Evolutionary conservation across 2,329 filamentous ascomycete species (phyloP).

Genomic region (Penicillium sp.): DNA sequence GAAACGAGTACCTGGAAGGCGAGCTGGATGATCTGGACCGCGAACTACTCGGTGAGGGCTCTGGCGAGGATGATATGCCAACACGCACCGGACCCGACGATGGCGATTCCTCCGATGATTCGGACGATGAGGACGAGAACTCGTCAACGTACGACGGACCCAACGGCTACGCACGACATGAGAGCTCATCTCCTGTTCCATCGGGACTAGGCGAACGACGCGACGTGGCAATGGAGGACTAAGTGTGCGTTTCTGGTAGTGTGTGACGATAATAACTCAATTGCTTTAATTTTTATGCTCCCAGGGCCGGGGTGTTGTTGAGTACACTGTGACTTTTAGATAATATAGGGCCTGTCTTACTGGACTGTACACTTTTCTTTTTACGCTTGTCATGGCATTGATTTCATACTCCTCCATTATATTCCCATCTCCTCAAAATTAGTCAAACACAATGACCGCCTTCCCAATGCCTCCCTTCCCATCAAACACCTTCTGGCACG

Average conservation of each 20-base stretch:
- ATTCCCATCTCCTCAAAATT: neutral
- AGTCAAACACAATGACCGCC: constrained; percentile 33
- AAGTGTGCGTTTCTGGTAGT: neutral
- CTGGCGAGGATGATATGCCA: constrained; percentile 35
- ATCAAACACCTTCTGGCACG: constrained; percentile 38
- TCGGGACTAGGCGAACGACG: constrained; percentile 16
- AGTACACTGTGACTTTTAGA: neutral
- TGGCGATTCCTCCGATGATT: constrained; percentile 33
- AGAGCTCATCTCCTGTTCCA: constrained; percentile 29
- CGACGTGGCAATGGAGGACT: constrained; percentile 32
- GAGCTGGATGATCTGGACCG: constrained; percentile 41
- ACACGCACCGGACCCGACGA: constrained; percentile 24
- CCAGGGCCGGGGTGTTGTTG: neutral
- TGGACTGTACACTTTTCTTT: neutral
- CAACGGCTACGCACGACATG: constrained; percentile 34
- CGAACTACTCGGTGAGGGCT: constrained; percentile 37
- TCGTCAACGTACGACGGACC: constrained; percentile 31
- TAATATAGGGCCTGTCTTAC: neutral
- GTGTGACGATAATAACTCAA: neutral
- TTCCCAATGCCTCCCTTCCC: constrained; percentile 47
- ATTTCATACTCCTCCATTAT: neutral
- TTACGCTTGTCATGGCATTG: neutral
- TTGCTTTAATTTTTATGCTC: neutral
- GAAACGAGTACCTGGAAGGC: constrained; percentile 30
- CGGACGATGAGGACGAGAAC: constrained; percentile 37